Evolutionary conservation across 2,329 filamentous ascomycete genomes (phyloP).

Genomic region (Camptophora hylomeconis): DNA sequence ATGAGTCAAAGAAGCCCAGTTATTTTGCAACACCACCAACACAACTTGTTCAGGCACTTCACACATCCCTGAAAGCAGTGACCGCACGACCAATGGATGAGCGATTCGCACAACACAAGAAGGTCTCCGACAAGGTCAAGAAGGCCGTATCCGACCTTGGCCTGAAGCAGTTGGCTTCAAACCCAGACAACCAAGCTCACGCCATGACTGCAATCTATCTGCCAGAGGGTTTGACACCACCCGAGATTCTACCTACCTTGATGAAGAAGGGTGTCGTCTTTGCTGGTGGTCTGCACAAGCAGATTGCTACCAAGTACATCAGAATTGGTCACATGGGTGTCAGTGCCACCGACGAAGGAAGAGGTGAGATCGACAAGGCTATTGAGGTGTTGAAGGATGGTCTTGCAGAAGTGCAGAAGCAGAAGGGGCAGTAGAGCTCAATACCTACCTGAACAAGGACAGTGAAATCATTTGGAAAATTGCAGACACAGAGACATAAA

Average conservation of each 20-base stretch:
- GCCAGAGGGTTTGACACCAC: slow-evolving; percentile 66
- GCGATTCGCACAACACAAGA: slow-evolving; percentile 69
- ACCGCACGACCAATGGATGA: slow-evolving; percentile 66
- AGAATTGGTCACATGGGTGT: slow-evolving; percentile 98
- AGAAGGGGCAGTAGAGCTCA: slow-evolving; percentile 26
- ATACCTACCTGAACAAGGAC: too few species aligned
- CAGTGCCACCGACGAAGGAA: slow-evolving; percentile 66
- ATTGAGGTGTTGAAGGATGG: slow-evolving; percentile 63
- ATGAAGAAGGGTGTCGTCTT: slow-evolving; percentile 83
- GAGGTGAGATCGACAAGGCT: slow-evolving; percentile 74
- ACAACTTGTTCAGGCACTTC: slow-evolving; percentile 81
- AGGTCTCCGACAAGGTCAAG: slow-evolving; percentile 76
- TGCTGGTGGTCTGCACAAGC: slow-evolving; percentile 89
- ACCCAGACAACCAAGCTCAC: slow-evolving; percentile 84
- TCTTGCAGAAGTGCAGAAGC: slow-evolving; percentile 60
- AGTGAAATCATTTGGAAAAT: too few species aligned
- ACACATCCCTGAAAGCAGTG: slow-evolving; percentile 80
- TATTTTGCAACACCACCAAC: slow-evolving; percentile 97
- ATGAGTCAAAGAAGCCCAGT: slow-evolving; percentile 91
- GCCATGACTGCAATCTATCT: slow-evolving; percentile 98
- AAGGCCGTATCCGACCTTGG: slow-evolving; percentile 67
- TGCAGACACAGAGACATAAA: too few species aligned
- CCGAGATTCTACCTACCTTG: slow-evolving; percentile 74
- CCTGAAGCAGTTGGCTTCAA: slow-evolving; percentile 70
- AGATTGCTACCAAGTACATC: slow-evolving; percentile 86